A percentile compares a stretch with the other conserved stretches of the same genome.
Evolutionary conservation across 306 rosid species (phyloP).

Genomic region (Prunus campanulata): DNA sequence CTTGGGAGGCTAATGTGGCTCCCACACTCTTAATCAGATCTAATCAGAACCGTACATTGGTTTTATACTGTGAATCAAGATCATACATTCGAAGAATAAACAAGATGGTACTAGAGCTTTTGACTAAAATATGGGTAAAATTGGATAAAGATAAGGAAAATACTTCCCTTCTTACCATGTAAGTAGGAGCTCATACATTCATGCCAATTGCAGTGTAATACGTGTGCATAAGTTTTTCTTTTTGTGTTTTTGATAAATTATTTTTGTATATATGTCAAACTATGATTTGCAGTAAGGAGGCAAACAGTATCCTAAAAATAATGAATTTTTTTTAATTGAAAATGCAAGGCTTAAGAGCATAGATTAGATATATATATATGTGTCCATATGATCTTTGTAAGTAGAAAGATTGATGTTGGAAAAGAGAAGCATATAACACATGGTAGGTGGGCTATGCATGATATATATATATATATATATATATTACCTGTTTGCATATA

Average conservation of each 20-base stretch:
- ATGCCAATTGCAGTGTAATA: too few relatives aligned
- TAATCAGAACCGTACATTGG: background rate
- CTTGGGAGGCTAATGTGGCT: conserved; percentile 3
- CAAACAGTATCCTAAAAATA: background rate
- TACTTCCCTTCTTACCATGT: too few relatives aligned
- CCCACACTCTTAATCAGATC: background rate
- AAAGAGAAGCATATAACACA: conserved; percentile 5
- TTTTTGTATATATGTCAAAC: too few relatives aligned
- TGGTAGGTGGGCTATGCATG: conserved; percentile 20
- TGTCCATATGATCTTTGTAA: background rate
- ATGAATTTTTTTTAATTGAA: background rate
- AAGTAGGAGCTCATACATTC: too few relatives aligned
- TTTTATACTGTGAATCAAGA: background rate
- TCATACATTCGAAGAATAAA: background rate
- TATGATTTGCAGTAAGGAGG: rapidly evolving
- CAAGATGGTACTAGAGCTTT: background rate
- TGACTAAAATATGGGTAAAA: background rate
- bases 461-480: background rate
- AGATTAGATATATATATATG: background rate
- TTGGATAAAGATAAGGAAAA: background rate
- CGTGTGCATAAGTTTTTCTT: too few relatives aligned
- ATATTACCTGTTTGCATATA: background rate
- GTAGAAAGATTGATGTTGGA: background rate
- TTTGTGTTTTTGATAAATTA: too few relatives aligned
- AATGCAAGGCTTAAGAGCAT: too few relatives aligned